phyloP scores from a whole-genome alignment of 495 filamentous ascomycete genomes.

The Ascobolus immersus region DNA sequence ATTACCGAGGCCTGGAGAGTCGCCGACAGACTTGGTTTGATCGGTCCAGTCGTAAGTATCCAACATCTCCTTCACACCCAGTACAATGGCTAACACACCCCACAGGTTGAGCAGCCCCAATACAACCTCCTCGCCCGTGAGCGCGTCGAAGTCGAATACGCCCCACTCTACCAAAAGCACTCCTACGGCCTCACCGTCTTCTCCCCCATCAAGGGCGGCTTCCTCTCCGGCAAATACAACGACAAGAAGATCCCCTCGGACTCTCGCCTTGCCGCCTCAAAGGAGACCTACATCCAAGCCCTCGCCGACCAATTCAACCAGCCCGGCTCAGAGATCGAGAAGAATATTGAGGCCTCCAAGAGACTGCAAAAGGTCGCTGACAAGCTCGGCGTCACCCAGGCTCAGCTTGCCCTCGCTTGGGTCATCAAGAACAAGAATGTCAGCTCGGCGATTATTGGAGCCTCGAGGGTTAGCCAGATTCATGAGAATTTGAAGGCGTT shows the following conservation, averaged over 20 bases:
- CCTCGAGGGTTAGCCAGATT: conserved; percentile 45
- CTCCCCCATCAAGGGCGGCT: conserved; percentile 42
- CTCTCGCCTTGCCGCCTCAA: conserved; percentile 25
- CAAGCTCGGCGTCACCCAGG: conserved; percentile 35
- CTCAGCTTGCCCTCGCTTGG: conserved; percentile 53
- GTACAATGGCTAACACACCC: neutral
- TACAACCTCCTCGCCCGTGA: conserved; percentile 56
- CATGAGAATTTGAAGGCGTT: conserved; percentile 43
- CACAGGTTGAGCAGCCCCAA: conserved; percentile 49
- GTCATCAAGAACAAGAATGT: conserved; percentile 52
- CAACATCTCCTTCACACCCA: neutral
- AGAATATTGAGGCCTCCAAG: conserved; percentile 14
- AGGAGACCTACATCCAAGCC: conserved; percentile 23
- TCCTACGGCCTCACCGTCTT: conserved; percentile 51
- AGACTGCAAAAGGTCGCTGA: conserved; percentile 38
- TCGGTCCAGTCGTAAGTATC: conserved; percentile 33
- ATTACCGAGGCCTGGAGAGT: conserved; percentile 51
- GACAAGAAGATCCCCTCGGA: conserved; percentile 30
- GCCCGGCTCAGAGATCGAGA: conserved; percentile 15
- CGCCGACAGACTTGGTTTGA: conserved; percentile 47
- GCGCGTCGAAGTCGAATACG: conserved; percentile 53
- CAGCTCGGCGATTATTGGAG: conserved; percentile 51
- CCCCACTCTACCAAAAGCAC: conserved; percentile 33
- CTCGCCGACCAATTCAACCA: conserved; percentile 21
- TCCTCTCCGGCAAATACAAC: conserved; percentile 67